phyloP scores from a whole-genome alignment of 202 grass and related monocot species.

The Saccharum hybrid region DNA sequence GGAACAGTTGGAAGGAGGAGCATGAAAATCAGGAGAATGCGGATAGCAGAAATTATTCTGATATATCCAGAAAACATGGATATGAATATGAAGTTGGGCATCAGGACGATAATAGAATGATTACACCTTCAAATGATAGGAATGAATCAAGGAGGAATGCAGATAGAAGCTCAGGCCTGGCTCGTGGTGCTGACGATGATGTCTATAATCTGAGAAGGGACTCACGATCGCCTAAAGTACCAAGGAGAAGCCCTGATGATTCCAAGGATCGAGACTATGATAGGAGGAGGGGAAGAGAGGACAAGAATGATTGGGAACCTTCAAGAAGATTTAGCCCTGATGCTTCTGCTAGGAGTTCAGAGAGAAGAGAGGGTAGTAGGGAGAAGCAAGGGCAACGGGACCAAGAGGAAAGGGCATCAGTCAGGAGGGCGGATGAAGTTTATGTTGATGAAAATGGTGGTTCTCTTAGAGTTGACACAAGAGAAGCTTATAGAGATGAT shows the following conservation, averaged over 20 bases:
- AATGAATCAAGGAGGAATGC: constrained; percentile 32
- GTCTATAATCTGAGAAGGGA: constrained; percentile 52
- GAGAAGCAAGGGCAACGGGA: constrained; percentile 48
- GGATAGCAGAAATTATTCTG: constrained; percentile 42
- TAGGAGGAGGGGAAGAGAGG: constrained; percentile 53
- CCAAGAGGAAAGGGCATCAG: constrained; percentile 40
- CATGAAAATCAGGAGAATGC: constrained; percentile 46
- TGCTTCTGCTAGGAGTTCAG: constrained; percentile 49
- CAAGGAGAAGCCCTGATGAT: constrained; percentile 66
- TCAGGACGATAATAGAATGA: constrained; percentile 35
- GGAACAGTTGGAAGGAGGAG: constrained; percentile 52
- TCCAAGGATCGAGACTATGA: constrained; percentile 56
- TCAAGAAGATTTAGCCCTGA: constrained; percentile 51
- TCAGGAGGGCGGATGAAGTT: constrained; percentile 55
- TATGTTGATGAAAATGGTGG: constrained; percentile 37
- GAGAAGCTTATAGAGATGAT: constrained; percentile 50
- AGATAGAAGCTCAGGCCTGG: constrained; percentile 17
- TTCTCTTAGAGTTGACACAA: constrained; percentile 50
- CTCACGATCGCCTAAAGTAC: constrained; percentile 59
- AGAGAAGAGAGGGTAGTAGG: constrained; percentile 49
- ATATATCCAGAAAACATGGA: constrained; percentile 56
- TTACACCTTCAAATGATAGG: constrained; percentile 36
- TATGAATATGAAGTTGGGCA: constrained; percentile 53
- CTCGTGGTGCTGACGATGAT: constrained; percentile 12
- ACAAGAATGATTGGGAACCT: constrained; percentile 60